Evolutionary conservation across 2,329 filamentous ascomycete species (phyloP).

Genomic region (Amauroascus niger): DNA sequence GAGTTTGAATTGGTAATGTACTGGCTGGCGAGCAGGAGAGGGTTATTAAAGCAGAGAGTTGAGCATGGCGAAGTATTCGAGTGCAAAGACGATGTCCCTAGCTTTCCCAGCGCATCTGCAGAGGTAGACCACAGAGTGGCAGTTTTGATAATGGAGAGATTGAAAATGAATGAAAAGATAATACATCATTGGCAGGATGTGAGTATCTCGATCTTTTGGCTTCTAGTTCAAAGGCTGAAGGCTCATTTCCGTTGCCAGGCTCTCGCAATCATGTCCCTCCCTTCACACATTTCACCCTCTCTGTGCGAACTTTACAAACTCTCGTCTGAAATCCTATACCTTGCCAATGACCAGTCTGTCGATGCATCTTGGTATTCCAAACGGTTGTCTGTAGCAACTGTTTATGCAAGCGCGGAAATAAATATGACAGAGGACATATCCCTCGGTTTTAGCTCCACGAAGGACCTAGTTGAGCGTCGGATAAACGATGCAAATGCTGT

Average conservation of each 20-base stretch:
- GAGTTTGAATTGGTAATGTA: slow-evolving; percentile 65
- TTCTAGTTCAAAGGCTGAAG: no score
- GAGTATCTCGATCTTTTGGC: slow-evolving; percentile 22
- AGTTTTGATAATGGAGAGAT: slow-evolving; percentile 61
- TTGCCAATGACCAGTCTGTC: slow-evolving; percentile 70
- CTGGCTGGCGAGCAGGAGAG: slow-evolving; percentile 36
- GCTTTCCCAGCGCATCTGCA: background rate
- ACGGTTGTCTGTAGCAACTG: slow-evolving; percentile 50
- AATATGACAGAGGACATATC: slow-evolving; percentile 89
- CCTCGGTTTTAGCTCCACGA: slow-evolving; percentile 63
- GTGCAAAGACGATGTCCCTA: background rate
- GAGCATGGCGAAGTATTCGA: slow-evolving; percentile 13
- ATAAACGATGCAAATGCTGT: slow-evolving; percentile 58
- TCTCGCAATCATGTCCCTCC: slow-evolving; percentile 80
- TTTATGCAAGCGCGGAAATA: slow-evolving; percentile 73
- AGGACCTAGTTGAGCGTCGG: slow-evolving; percentile 66
- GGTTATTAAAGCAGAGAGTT: slow-evolving; percentile 29
- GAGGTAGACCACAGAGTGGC: slow-evolving; percentile 56
- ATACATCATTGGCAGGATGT: slow-evolving; percentile 82
- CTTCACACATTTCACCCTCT: slow-evolving; percentile 64
- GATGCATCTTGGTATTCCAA: slow-evolving; percentile 84
- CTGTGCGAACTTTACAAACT: slow-evolving; percentile 69
- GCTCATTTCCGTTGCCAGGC: slow-evolving; percentile 47
- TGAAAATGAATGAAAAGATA: slow-evolving; percentile 63
- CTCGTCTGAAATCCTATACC: slow-evolving; percentile 84